Conservation (phyloP, 2,329 filamentous ascomycete species). For the Aspergillus costaricaensis region DNA sequence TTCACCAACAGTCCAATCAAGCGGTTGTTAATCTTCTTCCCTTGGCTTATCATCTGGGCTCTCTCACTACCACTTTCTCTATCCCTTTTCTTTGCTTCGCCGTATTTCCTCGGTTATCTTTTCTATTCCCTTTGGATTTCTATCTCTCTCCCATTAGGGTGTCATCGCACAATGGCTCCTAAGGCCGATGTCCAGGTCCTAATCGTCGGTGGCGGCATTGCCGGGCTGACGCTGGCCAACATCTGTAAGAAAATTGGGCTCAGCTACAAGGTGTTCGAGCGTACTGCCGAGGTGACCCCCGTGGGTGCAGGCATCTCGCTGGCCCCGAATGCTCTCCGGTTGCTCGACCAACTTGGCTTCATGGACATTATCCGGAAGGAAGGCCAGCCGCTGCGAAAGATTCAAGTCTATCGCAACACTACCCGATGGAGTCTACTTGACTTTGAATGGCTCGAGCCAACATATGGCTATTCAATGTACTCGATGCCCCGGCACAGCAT, state of each 20-base stretch:
- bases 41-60: too few species aligned
- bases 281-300: neutral
- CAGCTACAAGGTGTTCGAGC: slow-evolving; percentile 3
- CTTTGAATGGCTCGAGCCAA: neutral
- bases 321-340: slow-evolving; percentile 3
- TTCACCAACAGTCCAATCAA: neutral
- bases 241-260: neutral
- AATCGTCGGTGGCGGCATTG: slow-evolving; percentile 6
- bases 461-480: slow-evolving; percentile 3
- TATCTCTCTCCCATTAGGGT: neutral
- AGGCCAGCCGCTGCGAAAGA: neutral
- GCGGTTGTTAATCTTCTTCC: neutral
- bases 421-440: neutral
- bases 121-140: neutral
- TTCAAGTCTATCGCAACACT: slow-evolving; percentile 4
- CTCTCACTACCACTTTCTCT: too few species aligned
- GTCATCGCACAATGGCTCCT: neutral
- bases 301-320: slow-evolving; percentile 6
- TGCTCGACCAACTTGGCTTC: slow-evolving; percentile 4
- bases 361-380: neutral
- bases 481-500: slow-evolving; percentile 3
- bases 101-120: too few species aligned
- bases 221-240: slow-evolving; percentile 1
- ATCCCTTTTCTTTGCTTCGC: too few species aligned
- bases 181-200: neutral